phyloP scores from a whole-genome alignment of 352 stramenopile species.

The Pythium aristosporum region DNA sequence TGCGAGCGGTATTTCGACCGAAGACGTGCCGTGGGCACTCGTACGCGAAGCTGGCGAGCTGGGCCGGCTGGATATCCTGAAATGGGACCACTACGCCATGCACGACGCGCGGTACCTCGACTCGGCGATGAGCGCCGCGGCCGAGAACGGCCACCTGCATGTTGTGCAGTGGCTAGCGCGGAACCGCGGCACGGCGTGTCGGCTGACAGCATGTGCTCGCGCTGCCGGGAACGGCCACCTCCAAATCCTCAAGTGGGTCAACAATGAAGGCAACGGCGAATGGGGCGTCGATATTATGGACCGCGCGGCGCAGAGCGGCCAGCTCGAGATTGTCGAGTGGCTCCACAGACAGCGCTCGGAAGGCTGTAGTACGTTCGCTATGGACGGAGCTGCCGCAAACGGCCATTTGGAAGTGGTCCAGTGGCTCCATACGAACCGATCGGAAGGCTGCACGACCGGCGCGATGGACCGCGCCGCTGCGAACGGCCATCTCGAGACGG shows the following conservation, averaged over 20 bases:
- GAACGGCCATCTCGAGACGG: conserved; percentile 8
- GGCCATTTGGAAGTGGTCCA: conserved; percentile 20
- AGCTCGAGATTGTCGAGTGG: conserved; percentile 25
- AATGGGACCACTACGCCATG: conserved; percentile 26
- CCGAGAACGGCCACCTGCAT: conserved; percentile 22
- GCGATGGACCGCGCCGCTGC: conserved; percentile 25
- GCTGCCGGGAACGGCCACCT: conserved; percentile 21
- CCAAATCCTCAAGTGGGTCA: conserved; percentile 25
- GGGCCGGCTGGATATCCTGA: conserved; percentile 20
- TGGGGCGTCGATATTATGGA: conserved; percentile 26
- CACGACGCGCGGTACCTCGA: conserved; percentile 23
- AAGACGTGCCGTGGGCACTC: conserved; percentile 24
- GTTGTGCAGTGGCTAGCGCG: conserved; percentile 21
- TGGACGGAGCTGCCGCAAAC: conserved; percentile 21
- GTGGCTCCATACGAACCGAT: conserved; percentile 22
- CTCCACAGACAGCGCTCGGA: conserved; percentile 15
- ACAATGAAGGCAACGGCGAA: conserved; percentile 23
- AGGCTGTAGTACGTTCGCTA: conserved; percentile 18
- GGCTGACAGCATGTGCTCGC: conserved; percentile 8
- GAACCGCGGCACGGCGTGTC: conserved; percentile 6
- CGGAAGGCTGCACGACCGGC: conserved; percentile 17
- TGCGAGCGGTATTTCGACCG: neutral
- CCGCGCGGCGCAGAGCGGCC: conserved; percentile 15
- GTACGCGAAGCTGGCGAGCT: conserved; percentile 16
- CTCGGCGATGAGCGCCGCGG: conserved; percentile 21